Conservation (phyloP, 257 asterid species). For the Misopates orontium region DNA sequence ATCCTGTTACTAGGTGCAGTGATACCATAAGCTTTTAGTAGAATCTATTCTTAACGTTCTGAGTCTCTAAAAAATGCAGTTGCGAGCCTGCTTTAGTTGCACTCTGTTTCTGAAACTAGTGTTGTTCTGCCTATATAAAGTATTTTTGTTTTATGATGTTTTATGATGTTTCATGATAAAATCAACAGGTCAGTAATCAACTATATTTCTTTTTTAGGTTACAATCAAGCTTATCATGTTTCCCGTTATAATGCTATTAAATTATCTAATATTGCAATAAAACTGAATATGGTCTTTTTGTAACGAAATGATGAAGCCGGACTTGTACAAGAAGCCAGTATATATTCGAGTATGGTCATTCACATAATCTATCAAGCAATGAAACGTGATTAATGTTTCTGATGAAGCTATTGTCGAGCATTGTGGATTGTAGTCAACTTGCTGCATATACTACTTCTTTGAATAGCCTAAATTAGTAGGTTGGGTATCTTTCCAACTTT, state of each 20-base stretch:
- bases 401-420: conserved; percentile 14
- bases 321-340: no score
- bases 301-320: no score
- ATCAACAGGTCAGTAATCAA: not conserved
- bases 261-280: conserved; percentile 12
- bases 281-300: not conserved
- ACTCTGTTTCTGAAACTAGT: conserved; percentile 8
- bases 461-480: conserved; percentile 6
- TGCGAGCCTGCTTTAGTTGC: no score
- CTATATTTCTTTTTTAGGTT: no score
- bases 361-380: conserved; percentile 12
- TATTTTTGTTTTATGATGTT: not conserved
- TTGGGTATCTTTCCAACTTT: conserved; percentile 6
- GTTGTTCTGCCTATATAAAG: conserved; percentile 2
- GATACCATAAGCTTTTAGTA: no score
- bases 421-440: conserved; percentile 7
- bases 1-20: no score
- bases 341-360: conserved; percentile 16
- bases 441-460: no score
- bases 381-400: not conserved
- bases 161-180: conserved; percentile 3
- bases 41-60: no score
- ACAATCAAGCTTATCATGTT: not conserved
- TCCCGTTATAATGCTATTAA: conserved; percentile 8
- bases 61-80: no score